A percentile compares a stretch with the other conserved stretches of the same genome.
Evolutionary conservation across 371 early-diverging fungal species (phyloP).

Genomic region (Parasitella parasitica): DNA sequence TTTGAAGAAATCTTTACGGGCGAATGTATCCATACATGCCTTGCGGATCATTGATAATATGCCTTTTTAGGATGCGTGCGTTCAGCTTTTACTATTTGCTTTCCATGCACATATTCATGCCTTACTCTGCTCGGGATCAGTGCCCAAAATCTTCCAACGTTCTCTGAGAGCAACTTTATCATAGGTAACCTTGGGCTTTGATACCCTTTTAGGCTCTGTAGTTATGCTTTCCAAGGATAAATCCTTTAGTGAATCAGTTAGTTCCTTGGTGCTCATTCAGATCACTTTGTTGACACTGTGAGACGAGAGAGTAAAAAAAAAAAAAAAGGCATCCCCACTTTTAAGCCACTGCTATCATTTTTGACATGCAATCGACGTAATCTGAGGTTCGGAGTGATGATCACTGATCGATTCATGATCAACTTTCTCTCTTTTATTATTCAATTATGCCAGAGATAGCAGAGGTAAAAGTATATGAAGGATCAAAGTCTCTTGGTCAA

Average conservation of each 20-base stretch:
- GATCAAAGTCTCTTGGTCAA: too few relatives aligned
- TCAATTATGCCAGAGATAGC: constrained; percentile 35
- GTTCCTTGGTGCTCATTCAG: constrained; percentile 1
- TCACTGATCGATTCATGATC: background rate
- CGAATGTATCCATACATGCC: constrained; percentile 63
- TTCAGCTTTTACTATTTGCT: background rate
- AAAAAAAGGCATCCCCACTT: too few relatives aligned
- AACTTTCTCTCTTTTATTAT: background rate
- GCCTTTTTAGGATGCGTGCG: constrained; percentile 27
- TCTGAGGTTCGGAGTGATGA: background rate
- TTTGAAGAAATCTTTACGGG: constrained; percentile 57
- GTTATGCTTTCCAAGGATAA: background rate
- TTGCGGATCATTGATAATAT: constrained; percentile 68
- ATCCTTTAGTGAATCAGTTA: constrained; percentile 6
- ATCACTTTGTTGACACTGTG: too few relatives aligned
- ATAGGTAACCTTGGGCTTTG: constrained; percentile 13
- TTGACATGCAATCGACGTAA: background rate
- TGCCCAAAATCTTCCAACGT: constrained; percentile 40
- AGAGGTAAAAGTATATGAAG: too few relatives aligned
- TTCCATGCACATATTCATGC: background rate
- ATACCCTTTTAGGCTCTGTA: background rate
- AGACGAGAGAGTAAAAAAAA: too few relatives aligned
- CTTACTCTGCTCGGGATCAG: constrained; percentile 60
- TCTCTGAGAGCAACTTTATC: constrained; percentile 38
- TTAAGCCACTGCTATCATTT: background rate